These are phyloP conservation scores for Monoraphidium neglectum DNA, from an alignment of 139 green algal species.

Conservation along the genomic window DNA sequence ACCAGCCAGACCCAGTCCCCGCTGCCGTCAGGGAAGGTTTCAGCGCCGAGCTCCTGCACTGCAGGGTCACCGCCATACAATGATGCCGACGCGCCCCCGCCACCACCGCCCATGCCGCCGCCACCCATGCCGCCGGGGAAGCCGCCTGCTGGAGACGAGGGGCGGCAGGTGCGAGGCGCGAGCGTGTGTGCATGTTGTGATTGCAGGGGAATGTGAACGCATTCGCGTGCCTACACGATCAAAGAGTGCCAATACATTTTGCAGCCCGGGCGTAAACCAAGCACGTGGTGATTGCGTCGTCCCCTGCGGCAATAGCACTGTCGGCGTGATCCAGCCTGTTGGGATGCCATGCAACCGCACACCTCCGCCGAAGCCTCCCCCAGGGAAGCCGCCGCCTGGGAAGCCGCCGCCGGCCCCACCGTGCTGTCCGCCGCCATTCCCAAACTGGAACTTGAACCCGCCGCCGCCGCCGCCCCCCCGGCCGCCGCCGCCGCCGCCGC, in stretches of 20 bases:
- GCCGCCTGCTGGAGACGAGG: too few species aligned
- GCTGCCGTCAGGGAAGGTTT: constrained; percentile 54
- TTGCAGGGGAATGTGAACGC: too few species aligned
- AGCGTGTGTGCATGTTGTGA: not conserved
- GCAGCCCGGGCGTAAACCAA: too few species aligned
- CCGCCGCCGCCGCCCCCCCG: constrained; percentile 30
- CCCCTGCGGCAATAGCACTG: too few species aligned
- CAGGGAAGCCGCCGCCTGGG: constrained; percentile 24
- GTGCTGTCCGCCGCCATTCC: constrained; percentile 40
- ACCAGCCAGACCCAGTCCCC: constrained; percentile 66
- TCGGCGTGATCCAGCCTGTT: too few species aligned
- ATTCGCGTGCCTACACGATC: too few species aligned
- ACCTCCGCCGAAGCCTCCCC: constrained; percentile 25
- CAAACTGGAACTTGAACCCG: constrained; percentile 37
- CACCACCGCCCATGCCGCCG: constrained; percentile 11
- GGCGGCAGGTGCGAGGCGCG: constrained; percentile 7
- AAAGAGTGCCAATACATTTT: too few species aligned
- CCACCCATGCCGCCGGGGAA: constrained; percentile 29
- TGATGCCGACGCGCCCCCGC: not conserved
- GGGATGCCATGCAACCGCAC: too few species aligned
- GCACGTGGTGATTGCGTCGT: too few species aligned
- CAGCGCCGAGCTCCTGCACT: constrained; percentile 47
- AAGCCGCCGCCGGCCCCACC: constrained; percentile 17
- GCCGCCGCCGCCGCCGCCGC: constrained; percentile 39
- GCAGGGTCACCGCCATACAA: constrained; percentile 62